A percentile compares a stretch with the other conserved stretches of the same genome.
Evolutionary conservation across 2,329 filamentous ascomycete genomes (phyloP).

Genomic region (Fusarium euwallaceae): DNA sequence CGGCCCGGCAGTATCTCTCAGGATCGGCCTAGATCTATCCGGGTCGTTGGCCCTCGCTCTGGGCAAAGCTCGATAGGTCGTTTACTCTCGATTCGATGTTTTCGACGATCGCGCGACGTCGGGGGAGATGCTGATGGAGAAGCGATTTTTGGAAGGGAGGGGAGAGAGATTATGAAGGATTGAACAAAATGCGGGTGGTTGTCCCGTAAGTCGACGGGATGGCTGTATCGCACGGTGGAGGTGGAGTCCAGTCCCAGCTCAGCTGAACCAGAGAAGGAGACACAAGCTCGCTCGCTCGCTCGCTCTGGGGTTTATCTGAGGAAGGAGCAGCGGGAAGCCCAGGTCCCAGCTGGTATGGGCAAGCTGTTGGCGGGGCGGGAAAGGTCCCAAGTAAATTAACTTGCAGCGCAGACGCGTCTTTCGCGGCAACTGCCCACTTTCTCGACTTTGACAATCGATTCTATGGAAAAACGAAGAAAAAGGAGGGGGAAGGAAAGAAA

Average conservation of each 20-base stretch:
- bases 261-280: neutral
- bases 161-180: conserved; percentile 13
- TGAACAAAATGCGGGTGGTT: conserved; percentile 7
- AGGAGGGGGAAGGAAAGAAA: neutral
- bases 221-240: neutral
- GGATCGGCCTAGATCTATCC: conserved; percentile 7
- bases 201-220: conserved; percentile 8
- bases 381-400: conserved; percentile 41
- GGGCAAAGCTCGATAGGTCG: conserved; percentile 3
- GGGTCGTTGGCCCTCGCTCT: conserved; percentile 14
- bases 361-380: conserved; percentile 30
- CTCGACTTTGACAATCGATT: neutral
- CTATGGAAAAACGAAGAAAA: conserved; percentile 19
- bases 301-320: neutral
- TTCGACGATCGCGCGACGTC: conserved; percentile 4
- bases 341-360: conserved; percentile 3
- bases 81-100: conserved; percentile 14
- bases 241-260: neutral
- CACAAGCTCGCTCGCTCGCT: neutral
- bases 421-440: conserved; percentile 13
- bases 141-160: conserved; percentile 22
- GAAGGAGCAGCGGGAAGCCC: neutral
- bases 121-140: conserved; percentile 2
- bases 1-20: conserved; percentile 30
- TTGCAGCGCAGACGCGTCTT: conserved; percentile 32